Evolutionary conservation across 2,329 filamentous ascomycete genomes (phyloP).

Genomic region (Fusarium nygamai): DNA sequence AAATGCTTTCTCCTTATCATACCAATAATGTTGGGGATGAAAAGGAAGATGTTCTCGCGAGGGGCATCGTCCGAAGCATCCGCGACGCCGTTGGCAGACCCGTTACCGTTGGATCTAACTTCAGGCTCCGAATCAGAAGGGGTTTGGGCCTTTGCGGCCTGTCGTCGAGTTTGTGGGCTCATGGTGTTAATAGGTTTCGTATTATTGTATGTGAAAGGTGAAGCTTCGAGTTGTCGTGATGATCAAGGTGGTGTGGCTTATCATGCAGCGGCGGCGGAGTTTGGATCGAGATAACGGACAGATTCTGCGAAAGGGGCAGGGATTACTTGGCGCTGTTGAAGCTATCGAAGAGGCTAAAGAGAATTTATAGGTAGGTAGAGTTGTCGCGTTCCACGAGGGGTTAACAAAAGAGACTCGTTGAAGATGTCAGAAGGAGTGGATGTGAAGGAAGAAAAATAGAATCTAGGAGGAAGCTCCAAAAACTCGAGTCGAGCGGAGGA

Average conservation of each 20-base stretch:
- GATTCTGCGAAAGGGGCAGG: conserved; percentile 40
- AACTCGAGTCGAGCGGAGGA: conserved; percentile 8
- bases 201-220: conserved; percentile 2
- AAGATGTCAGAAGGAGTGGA: conserved; percentile 41
- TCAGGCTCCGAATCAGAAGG: conserved; percentile 44
- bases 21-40: conserved; percentile 86
- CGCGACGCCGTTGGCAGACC: conserved; percentile 50
- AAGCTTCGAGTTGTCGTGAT: conserved; percentile 24
- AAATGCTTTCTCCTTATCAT: conserved; percentile 43
- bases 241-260: conserved; percentile 36
- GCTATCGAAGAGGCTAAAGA: conserved; percentile 8
- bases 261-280: conserved; percentile 23
- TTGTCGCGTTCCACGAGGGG: background rate
- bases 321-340: conserved; percentile 35
- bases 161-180: conserved; percentile 53
- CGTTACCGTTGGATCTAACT: conserved; percentile 54
- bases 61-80: conserved; percentile 50
- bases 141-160: conserved; percentile 48
- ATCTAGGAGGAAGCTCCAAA: conserved; percentile 18
- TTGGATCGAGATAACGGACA: conserved; percentile 36
- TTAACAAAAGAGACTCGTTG: background rate
- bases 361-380: background rate
- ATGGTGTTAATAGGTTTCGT: conserved; percentile 42
- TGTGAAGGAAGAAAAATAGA: conserved; percentile 33
- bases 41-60: conserved; percentile 81